A percentile compares a stretch with the other conserved stretches of the same genome.
Conservation (phyloP, 176 grass and related monocot genomes). For the Musa beccarii region DNA sequence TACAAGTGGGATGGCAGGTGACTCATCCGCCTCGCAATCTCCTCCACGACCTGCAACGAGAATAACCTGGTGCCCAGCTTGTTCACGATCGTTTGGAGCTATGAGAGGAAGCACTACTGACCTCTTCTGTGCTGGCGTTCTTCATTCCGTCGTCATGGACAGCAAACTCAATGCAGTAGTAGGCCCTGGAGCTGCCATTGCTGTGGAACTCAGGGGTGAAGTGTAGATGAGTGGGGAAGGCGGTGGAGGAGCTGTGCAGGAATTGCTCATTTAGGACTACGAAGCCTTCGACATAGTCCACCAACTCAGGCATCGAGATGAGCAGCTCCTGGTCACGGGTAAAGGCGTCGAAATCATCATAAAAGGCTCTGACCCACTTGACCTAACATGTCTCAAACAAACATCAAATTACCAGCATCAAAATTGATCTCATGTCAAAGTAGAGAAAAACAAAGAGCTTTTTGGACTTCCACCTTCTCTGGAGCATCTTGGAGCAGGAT, state of each 20-base stretch:
- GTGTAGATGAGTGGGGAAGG: constrained; percentile 57
- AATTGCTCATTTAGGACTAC: constrained; percentile 64
- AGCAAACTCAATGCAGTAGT: constrained; percentile 82
- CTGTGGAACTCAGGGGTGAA: constrained; percentile 65
- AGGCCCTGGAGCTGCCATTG: constrained; percentile 43
- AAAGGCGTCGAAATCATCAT: constrained; percentile 70
- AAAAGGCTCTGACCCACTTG: constrained; percentile 81
- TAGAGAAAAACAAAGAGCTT: background rate
- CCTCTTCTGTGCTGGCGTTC: constrained; percentile 30
- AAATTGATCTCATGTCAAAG: too few relatives aligned
- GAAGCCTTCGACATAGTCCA: constrained; percentile 90
- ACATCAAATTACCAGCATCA: background rate
- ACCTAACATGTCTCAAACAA: constrained; percentile 31
- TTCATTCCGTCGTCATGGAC: constrained; percentile 30
- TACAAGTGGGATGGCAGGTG: constrained; percentile 46
- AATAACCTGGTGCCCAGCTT: too few relatives aligned
- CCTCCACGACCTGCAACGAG: constrained; percentile 41
- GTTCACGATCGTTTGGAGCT: too few relatives aligned
- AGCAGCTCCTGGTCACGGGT: constrained; percentile 71
- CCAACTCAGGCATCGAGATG: constrained; percentile 57
- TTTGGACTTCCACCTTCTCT: constrained; percentile 40
- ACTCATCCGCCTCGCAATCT: constrained; percentile 35
- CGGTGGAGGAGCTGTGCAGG: constrained; percentile 62
- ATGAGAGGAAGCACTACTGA: too few relatives aligned
- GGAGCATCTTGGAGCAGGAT: constrained; percentile 78